Evolutionary conservation across 163 green algal genomes (phyloP).

Genomic region (Volvox carteri): DNA sequence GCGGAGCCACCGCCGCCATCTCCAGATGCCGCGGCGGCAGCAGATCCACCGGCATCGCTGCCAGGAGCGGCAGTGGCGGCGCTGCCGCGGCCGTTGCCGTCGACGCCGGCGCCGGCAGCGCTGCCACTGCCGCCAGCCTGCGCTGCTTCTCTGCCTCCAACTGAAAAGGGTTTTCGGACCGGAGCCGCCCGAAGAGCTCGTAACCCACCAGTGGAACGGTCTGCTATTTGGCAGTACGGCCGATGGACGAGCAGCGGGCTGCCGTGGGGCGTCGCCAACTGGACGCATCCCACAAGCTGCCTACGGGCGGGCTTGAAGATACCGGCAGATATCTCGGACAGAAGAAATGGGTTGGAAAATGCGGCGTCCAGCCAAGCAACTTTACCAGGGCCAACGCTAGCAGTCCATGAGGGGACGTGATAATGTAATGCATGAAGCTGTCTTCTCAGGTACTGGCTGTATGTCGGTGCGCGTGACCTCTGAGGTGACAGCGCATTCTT

Average conservation of each 20-base stretch:
- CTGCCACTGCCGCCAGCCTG: neutral
- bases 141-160: neutral
- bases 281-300: neutral
- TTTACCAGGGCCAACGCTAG: too few species aligned
- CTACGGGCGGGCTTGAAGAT: too few species aligned
- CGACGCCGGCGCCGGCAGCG: too few species aligned
- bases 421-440: too few species aligned
- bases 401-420: too few species aligned
- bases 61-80: neutral
- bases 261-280: neutral
- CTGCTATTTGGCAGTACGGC: constrained; percentile 2
- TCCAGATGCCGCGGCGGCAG: neutral
- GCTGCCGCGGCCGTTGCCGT: too few species aligned
- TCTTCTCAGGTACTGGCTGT: too few species aligned
- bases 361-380: too few species aligned
- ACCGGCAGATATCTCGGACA: too few species aligned
- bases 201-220: neutral
- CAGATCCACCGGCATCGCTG: neutral
- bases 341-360: too few species aligned
- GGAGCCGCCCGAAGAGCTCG: neutral
- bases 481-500: too few species aligned
- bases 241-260: neutral
- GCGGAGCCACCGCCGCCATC: neutral
- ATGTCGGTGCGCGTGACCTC: too few species aligned
- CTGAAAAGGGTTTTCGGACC: neutral